A percentile compares a stretch with the other conserved stretches of the same genome.
phyloP scores from a whole-genome alignment of 2,329 filamentous ascomycete genomes.

The Aureobasidium leucospermi region DNA sequence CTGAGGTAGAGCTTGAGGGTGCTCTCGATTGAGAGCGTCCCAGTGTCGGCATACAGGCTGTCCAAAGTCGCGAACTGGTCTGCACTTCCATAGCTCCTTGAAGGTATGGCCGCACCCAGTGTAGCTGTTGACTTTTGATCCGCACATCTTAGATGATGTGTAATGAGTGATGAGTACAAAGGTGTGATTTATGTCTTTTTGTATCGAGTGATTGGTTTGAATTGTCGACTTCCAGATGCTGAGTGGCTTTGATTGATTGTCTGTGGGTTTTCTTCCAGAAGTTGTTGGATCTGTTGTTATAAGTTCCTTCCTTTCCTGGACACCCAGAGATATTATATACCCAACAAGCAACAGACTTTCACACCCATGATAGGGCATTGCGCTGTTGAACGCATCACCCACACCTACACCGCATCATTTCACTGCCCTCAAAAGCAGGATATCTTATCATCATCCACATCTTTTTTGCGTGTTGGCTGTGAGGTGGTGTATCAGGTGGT shows the following conservation, averaged over 20 bases:
- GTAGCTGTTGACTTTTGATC: not conserved
- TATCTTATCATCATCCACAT: no score
- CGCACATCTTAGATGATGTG: not conserved
- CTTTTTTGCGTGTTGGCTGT: not conserved
- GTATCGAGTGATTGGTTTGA: not conserved
- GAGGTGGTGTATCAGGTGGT: no score
- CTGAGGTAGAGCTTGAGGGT: no score
- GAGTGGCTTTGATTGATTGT: no score
- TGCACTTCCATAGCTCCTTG: not conserved
- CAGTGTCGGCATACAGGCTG: not conserved
- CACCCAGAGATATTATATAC: not conserved
- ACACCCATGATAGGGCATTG: not conserved
- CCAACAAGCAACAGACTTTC: no score
- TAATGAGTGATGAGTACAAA: no score
- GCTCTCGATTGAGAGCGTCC: not conserved
- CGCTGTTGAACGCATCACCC: not conserved
- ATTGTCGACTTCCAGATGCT: no score
- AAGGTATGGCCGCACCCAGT: not conserved
- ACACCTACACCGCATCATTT: not conserved
- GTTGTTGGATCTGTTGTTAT: not conserved
- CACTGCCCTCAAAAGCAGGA: no score
- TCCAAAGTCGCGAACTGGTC: no score
- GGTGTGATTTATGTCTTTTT: not conserved
- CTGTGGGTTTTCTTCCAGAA: no score
- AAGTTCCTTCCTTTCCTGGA: not conserved